phyloP scores from a whole-genome alignment of 805 yeast species.

The Hemisphaericaspora nanyangensis region DNA sequence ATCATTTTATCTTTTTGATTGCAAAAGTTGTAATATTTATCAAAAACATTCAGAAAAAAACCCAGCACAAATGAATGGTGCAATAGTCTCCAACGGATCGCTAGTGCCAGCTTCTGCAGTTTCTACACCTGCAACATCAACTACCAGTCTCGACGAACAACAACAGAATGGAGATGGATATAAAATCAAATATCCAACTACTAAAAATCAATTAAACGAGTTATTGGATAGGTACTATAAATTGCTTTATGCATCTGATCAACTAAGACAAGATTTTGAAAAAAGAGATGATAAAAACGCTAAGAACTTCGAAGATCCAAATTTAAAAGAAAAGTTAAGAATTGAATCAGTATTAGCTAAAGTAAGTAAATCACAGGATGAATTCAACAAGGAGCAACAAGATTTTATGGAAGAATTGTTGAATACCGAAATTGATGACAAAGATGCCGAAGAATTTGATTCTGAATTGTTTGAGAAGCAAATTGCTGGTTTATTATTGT shows the following conservation, averaged over 20 bases:
- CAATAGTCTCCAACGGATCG: slow-evolving; percentile 2
- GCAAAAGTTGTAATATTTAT: not conserved
- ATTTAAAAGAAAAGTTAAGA: slow-evolving; percentile 17
- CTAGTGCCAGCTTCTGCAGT: not conserved
- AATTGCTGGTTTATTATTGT: slow-evolving; percentile 56
- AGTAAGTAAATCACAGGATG: slow-evolving; percentile 23
- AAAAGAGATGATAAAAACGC: slow-evolving; percentile 6
- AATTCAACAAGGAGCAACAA: slow-evolving; percentile 18
- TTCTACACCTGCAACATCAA: not conserved
- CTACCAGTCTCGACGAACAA: not conserved
- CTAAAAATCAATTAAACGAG: slow-evolving; percentile 22
- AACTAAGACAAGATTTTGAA: slow-evolving; percentile 3
- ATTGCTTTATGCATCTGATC: slow-evolving; percentile 10
- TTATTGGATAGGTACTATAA: slow-evolving; percentile 25
- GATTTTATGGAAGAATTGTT: slow-evolving; percentile 17
- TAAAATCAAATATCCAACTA: slow-evolving; percentile 15
- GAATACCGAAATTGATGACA: slow-evolving; percentile 5
- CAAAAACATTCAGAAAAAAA: too few relatives aligned
- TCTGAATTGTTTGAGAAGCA: slow-evolving; percentile 51
- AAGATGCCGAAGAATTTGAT: slow-evolving; percentile 26
- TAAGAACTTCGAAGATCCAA: slow-evolving; percentile 18
- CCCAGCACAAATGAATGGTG: slow-evolving; percentile 3
- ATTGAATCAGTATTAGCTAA: slow-evolving; percentile 29
- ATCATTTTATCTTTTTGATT: not conserved
- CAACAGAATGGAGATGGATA: not conserved